These are phyloP conservation scores for Fusarium brevicatenulatum DNA, from an alignment of 2,329 filamentous ascomycete species.

Conservation along the genomic window DNA sequence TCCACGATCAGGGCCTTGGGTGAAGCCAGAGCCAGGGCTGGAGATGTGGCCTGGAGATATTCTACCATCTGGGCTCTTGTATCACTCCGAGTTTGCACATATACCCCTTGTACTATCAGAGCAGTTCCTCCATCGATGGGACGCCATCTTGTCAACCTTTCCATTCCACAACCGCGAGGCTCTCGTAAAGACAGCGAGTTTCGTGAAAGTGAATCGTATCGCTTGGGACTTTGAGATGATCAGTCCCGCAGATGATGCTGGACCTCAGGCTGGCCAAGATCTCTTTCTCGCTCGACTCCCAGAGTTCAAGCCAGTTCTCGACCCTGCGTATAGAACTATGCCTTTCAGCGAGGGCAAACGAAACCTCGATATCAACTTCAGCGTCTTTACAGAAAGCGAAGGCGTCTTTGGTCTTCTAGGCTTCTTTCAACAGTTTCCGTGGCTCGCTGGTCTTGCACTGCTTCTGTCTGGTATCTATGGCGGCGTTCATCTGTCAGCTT, in stretches of 20 bases:
- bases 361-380: slow-evolving; percentile 5
- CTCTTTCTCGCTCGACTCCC: slow-evolving; percentile 2
- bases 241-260: background rate
- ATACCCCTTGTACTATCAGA: background rate
- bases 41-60: slow-evolving; percentile 10
- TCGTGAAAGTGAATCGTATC: background rate
- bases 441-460: slow-evolving; percentile 5
- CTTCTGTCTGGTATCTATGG: slow-evolving; percentile 3
- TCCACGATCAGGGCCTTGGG: background rate
- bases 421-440: slow-evolving; percentile 3
- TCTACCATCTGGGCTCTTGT: slow-evolving; percentile 1
- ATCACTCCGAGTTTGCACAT: background rate
- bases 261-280: background rate
- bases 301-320: slow-evolving; percentile 2
- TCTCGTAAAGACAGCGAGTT: background rate
- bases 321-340: slow-evolving; percentile 8
- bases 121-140: slow-evolving; percentile 3
- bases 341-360: slow-evolving; percentile 6
- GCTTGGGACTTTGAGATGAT: background rate
- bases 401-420: background rate
- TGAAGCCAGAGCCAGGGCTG: slow-evolving; percentile 1
- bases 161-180: background rate
- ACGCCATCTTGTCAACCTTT: background rate
- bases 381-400: slow-evolving; percentile 2
- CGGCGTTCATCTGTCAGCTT: background rate